A percentile compares a stretch with the other conserved stretches of the same genome.
Evolutionary conservation across 768 basidiomycete species (phyloP).

Genomic region (Rubroboletus pulcherrimus): DNA sequence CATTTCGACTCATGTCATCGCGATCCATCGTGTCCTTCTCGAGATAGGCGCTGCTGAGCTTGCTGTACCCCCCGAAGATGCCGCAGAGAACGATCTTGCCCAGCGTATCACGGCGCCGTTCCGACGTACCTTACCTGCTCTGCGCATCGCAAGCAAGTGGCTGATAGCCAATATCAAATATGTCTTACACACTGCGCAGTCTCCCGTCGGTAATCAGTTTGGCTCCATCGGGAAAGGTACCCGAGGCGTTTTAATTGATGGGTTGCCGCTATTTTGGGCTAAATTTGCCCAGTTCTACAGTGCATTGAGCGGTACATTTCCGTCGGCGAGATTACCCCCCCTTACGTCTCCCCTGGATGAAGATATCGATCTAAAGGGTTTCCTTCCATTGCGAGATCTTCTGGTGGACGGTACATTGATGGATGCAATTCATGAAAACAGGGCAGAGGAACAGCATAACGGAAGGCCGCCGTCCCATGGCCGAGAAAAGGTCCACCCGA

Average conservation of each 20-base stretch:
- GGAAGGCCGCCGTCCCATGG: conserved; percentile 25
- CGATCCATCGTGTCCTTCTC: conserved; percentile 59
- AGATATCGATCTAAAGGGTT: conserved; percentile 85
- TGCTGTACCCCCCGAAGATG: conserved; percentile 50
- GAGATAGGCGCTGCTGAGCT: conserved; percentile 64
- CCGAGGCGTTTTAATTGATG: conserved; percentile 28
- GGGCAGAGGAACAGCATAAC: conserved; percentile 23
- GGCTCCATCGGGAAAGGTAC: conserved; percentile 14
- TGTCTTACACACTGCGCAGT: conserved; percentile 44
- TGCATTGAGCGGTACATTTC: conserved; percentile 64
- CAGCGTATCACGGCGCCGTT: conserved; percentile 84
- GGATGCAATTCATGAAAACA: conserved; percentile 19
- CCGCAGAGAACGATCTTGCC: conserved; percentile 58
- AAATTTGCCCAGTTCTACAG: conserved; percentile 65
- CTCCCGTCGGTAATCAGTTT: conserved; percentile 19
- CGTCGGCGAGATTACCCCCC: conserved; percentile 53
- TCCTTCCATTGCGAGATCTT: conserved; percentile 70
- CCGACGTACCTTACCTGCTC: conserved; percentile 78
- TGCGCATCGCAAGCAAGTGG: conserved; percentile 91
- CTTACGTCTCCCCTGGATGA: conserved; percentile 74
- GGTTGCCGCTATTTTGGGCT: conserved; percentile 61
- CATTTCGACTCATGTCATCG: conserved; percentile 64
- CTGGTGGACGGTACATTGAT: conserved; percentile 35
- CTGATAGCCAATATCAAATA: conserved; percentile 72
- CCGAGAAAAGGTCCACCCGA: conserved; percentile 68